Evolutionary conservation across 2,329 filamentous ascomycete genomes (phyloP).

Genomic region (Cladosporium oxysporum): DNA sequence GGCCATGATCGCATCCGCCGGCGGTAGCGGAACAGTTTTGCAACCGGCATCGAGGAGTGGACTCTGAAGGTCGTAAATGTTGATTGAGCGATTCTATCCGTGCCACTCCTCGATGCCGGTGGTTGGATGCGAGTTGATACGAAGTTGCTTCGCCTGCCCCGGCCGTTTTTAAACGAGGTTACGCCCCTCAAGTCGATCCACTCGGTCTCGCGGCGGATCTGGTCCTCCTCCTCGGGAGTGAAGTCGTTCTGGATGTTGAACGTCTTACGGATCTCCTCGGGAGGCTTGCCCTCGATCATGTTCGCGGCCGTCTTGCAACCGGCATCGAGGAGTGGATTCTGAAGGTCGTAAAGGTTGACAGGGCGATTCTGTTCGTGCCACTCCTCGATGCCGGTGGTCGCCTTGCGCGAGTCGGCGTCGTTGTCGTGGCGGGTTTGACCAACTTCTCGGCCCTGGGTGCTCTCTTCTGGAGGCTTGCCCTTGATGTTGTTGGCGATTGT

Average conservation of each 20-base stretch:
- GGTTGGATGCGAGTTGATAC: constrained; percentile 56
- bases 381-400: constrained; percentile 98
- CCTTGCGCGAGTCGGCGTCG: constrained; percentile 91
- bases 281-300: constrained; percentile 99
- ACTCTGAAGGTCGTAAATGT: constrained; percentile 98
- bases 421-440: constrained; percentile 55
- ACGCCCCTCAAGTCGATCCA: constrained; percentile 59
- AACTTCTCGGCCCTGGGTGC: not conserved
- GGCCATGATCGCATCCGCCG: no score
- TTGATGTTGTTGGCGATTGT: constrained; percentile 99
- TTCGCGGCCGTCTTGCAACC: constrained; percentile 99
- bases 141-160: not conserved
- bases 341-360: constrained; percentile 99
- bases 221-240: constrained; percentile 73
- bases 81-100: constrained; percentile 99
- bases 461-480: constrained; percentile 78
- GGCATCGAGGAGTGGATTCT: constrained; percentile 85
- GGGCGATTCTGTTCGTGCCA: constrained; percentile 99
- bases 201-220: constrained; percentile 93
- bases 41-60: constrained; percentile 89
- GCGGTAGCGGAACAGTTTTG: constrained; percentile 71
- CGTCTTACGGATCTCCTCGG: constrained; percentile 98
- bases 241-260: constrained; percentile 90
- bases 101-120: constrained; percentile 99
- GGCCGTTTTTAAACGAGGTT: not conserved